Conservation (phyloP, 805 yeast genomes). For the Metschnikowia anglica region DNA sequence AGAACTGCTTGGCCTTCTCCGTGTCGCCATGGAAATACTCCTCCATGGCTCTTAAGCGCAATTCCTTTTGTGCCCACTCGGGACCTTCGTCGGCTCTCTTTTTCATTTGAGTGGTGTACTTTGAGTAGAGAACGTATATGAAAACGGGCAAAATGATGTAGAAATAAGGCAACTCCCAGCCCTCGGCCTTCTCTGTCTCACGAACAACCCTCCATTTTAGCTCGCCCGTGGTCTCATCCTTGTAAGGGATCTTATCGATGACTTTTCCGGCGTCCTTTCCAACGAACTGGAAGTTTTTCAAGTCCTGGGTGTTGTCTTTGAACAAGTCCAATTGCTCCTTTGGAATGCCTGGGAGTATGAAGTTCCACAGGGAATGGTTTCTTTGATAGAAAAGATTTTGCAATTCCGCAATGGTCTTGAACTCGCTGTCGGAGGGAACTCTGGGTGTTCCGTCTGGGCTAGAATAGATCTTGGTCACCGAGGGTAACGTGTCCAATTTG, state of each 20-base stretch:
- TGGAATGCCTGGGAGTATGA: constrained; percentile 47
- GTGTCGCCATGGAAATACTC: constrained; percentile 55
- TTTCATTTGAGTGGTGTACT: constrained; percentile 44
- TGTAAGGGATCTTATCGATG: constrained; percentile 80
- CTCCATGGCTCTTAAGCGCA: constrained; percentile 71
- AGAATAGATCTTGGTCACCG: constrained; percentile 64
- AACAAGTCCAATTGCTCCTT: constrained; percentile 55
- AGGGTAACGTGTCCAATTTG: constrained; percentile 61
- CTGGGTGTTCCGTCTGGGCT: constrained; percentile 76
- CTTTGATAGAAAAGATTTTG: constrained; percentile 58
- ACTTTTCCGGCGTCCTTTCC: constrained; percentile 56
- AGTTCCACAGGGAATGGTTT: constrained; percentile 52
- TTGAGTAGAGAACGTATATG: constrained; percentile 52
- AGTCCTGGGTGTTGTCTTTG: constrained; percentile 59
- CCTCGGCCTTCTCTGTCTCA: constrained; percentile 70
- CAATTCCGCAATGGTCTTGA: constrained; percentile 69
- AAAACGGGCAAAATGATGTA: constrained; percentile 71
- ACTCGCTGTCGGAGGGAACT: constrained; percentile 66
- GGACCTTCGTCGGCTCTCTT: constrained; percentile 44
- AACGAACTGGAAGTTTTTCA: constrained; percentile 53
- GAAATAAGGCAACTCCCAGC: constrained; percentile 79
- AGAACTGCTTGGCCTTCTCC: constrained; percentile 51
- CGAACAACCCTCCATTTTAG: constrained; percentile 77
- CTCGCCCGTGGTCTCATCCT: constrained; percentile 75
- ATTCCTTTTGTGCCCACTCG: constrained; percentile 84